Evolutionary conservation across 177 flowering plant genomes (phyloP).

Genomic region (Tripterygium wilfordii): DNA sequence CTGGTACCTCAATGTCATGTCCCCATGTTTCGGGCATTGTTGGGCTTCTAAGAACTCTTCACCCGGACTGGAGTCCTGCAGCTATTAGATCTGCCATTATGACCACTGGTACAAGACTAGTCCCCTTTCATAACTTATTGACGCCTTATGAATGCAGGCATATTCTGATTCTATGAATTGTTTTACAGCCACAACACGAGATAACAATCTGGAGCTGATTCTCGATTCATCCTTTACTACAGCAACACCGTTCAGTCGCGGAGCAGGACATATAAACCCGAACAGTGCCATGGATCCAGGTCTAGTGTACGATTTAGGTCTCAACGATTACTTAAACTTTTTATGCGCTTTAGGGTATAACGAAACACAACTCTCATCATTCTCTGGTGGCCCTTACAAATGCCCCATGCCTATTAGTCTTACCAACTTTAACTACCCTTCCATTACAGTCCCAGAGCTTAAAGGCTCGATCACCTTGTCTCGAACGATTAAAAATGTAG

Average conservation of each 20-base stretch:
- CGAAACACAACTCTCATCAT: constrained; percentile 8
- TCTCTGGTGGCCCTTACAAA: constrained; percentile 8
- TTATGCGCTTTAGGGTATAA: constrained; percentile 29
- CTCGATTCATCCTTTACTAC: constrained; percentile 9
- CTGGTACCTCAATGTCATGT: constrained; percentile 84
- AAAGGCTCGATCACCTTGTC: constrained; percentile 15
- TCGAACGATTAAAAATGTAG: constrained; percentile 35
- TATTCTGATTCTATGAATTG: neutral
- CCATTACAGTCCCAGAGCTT: constrained; percentile 33
- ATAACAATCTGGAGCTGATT: constrained; percentile 20
- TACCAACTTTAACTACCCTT: constrained; percentile 37
- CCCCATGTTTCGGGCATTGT: constrained; percentile 74
- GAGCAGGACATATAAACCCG: constrained; percentile 41
- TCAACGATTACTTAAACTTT: constrained; percentile 30
- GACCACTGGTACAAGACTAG: constrained; percentile 38
- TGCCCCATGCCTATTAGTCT: constrained; percentile 19
- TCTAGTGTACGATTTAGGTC: constrained; percentile 29
- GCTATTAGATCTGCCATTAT: constrained; percentile 73
- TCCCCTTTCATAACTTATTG: neutral
- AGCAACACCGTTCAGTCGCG: constrained; percentile 40
- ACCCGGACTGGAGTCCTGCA: constrained; percentile 76
- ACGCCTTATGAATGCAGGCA: neutral
- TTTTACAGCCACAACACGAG: constrained; percentile 25
- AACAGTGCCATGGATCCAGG: constrained; percentile 42
- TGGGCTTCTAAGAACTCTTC: constrained; percentile 54